These are phyloP conservation scores for Solanum chiquidenum DNA, from an alignment of 257 asterid species.

Conservation along the genomic window DNA sequence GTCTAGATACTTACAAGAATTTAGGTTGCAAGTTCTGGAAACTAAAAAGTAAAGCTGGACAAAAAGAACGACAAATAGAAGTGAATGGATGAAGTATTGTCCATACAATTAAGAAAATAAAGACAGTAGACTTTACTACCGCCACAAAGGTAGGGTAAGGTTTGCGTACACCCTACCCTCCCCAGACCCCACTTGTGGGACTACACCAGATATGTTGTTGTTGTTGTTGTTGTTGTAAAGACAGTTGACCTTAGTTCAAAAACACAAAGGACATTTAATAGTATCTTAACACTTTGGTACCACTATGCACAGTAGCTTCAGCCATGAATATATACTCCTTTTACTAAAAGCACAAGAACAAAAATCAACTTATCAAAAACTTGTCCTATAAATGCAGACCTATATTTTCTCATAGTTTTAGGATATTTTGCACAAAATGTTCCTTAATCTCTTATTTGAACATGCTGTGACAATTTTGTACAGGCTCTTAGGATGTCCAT, in stretches of 20 bases:
- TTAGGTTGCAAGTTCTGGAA: background rate
- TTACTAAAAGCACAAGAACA: background rate
- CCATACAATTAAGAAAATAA: background rate
- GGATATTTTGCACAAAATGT: background rate
- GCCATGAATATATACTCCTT: background rate
- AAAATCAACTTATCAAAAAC: background rate
- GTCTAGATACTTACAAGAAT: background rate
- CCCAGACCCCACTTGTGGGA: background rate
- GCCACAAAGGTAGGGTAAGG: background rate
- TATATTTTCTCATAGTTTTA: background rate
- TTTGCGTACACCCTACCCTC: background rate
- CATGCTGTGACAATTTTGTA: background rate
- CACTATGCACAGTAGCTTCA: background rate
- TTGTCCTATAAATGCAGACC: background rate
- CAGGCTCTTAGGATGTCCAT: background rate
- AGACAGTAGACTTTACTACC: background rate
- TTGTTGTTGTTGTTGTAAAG: background rate
- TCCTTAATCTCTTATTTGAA: background rate
- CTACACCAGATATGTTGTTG: background rate
- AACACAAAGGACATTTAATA: background rate
- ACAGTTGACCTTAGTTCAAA: background rate
- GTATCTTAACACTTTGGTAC: background rate
- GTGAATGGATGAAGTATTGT: background rate
- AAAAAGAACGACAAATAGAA: background rate
- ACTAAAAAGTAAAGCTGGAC: background rate